Evolutionary conservation across 2,329 filamentous ascomycete species (phyloP), one percentile per base, ranked within the genome.

Genomic region (Amylocarpus encephaloides): DNA sequence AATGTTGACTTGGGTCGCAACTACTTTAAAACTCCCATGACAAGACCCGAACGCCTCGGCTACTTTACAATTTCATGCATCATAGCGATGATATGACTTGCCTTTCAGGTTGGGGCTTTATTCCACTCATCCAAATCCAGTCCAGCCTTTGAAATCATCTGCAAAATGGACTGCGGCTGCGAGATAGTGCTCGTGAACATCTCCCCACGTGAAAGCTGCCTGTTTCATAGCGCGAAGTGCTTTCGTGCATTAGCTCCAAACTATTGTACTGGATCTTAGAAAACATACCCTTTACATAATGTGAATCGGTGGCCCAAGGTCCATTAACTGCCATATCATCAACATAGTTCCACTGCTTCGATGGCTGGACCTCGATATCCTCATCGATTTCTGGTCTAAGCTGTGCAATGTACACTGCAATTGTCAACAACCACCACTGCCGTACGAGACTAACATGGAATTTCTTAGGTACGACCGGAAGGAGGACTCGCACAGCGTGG

Each of bases 391-490:
- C 71, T 0, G 91, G 93, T 16, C 92, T 77, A 22, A 85, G 71
- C 62, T 88, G 84, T 2, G 82, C 71, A 47, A 95, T 80, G 64
- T 93, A 97, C 10, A 91, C 78, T 0, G 82, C 79, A 38, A 96
- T 67, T 0, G 85, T 81, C 38, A 95, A 78, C 5, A 98, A 71
- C 87, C 89, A 95, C 90, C 93, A 97, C 66, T 95, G 83, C 35
- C 86, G 76, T 7, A 97, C 75, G 4, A 98, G 71, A 18, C 73
- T 72, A 41, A 89, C 67, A 59, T 95, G 92, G 60, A 83, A 85
- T 61, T 81, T 79, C 12, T 76, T 68, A 0, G 90, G 89, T 10
- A 96, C 71, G 33, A 88, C 68, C 0, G 93, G 88, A 2, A 98
- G 73, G 5, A 98, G 69, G 19, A 95, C 80, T n/a, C 93, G 80